Base-by-base conservation (phyloP, 1,284 basidiomycete genomes). In the Neonothopanus nambi region DNA sequence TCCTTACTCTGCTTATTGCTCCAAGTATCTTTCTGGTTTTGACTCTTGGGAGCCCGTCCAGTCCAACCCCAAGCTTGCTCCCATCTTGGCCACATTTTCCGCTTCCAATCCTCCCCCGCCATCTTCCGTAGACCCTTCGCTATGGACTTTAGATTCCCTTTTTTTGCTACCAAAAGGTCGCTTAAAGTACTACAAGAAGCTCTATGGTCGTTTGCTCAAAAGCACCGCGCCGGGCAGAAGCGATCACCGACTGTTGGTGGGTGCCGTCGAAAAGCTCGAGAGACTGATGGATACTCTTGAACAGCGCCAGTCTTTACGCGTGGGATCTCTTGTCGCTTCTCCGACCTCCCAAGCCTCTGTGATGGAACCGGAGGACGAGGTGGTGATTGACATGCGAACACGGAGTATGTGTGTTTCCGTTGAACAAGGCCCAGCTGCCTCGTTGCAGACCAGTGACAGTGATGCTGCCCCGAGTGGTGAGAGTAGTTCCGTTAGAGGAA, bases 171-270 rank as follows among this genome's bases (percentile, higher is more conserved):
- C 96, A 0, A 89, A 88, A 63, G 76, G 78, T 13, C 84, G 96
- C 24, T 74, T 99, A 54, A 87, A 87, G 61, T 98, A 98, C 71
- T 99, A 98, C 78, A 89, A 87, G 67, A 95, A 91, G 68, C 79
- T 99, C 1, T 99, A 99, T 65, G 79, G 83, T 42, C 85, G 91
- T 40, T 74, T 99, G 33, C 74, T 98, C 54, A 94, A 91, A 71
- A 93, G 87, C 65, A 96, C 94, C 1, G 84, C 86, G 37, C 88
- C 92, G 6, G 95, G 95, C 12, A 79, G 89, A 62, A 93, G 87
- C 60, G 96, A 98, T 67, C 89, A 98, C 67, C 80, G 81, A 23
- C 73, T 98, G 33, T 78, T 99, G 17, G 75, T 89, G 0, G 81
- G 81, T 5, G 95, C 95, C 5, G 79, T 95, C 60, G 87, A 91